These are phyloP conservation scores for Hortaea sp. DNA, from an alignment of 2,329 filamentous ascomycete species.

Conservation along the genomic window DNA sequence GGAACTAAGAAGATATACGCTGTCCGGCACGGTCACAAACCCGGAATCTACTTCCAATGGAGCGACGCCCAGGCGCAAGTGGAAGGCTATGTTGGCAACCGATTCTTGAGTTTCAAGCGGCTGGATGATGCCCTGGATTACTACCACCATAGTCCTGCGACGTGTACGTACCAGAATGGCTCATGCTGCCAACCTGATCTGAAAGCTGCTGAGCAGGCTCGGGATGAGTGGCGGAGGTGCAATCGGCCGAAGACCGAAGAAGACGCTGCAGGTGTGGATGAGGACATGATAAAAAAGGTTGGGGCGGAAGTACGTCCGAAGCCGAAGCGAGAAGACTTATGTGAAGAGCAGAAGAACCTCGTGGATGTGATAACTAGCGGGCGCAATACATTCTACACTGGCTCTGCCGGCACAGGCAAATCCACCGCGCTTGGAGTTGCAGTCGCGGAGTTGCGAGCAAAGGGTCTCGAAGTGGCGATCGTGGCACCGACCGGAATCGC, in stretches of 20 bases:
- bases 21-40: background rate
- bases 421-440: slow-evolving; percentile 46
- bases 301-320: background rate
- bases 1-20: slow-evolving; percentile 1
- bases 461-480: slow-evolving; percentile 37
- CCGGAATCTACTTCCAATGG: background rate
- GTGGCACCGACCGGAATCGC: slow-evolving; percentile 52
- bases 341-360: slow-evolving; percentile 1
- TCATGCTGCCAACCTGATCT: background rate
- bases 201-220: background rate
- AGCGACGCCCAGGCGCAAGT: background rate
- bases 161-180: background rate
- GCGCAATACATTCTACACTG: slow-evolving; percentile 54
- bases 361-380: slow-evolving; percentile 20
- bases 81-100: background rate
- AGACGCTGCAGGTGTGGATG: background rate
- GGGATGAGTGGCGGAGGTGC: background rate
- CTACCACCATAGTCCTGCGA: background rate
- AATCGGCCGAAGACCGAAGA: background rate
- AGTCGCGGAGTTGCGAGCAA: slow-evolving; percentile 27
- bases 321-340: background rate
- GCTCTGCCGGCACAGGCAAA: slow-evolving; percentile 53
- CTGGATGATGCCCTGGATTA: background rate
- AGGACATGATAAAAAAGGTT: background rate
- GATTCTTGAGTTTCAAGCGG: background rate